Base-by-base conservation (phyloP, 495 filamentous ascomycete genomes). In the Neurospora sp. region DNA sequence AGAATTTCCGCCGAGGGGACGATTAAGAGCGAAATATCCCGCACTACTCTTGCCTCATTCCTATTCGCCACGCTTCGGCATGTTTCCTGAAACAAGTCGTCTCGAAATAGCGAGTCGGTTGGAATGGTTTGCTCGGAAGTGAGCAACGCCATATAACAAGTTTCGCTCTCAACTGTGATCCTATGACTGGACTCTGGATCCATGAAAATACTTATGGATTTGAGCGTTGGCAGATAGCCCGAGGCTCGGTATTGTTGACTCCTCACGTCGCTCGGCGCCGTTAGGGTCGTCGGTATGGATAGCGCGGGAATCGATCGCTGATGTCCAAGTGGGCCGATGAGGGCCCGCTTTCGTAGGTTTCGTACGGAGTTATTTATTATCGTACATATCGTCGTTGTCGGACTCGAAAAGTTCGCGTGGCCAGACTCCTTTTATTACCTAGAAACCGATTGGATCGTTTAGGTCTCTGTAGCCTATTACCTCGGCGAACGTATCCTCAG, bases 171-270 rank as follows among this genome's bases (percentile, higher is more conserved):
- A 37, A 77, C 27, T 2, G 75, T 75, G 61, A 84, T 79, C 61
- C 74, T 77, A 12, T 77, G 40, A 6, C 79, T 53, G 7, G 72
- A 82, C 70, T 81, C 71, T 22, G 22, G 22, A 5, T 69, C 16
- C 82, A 85, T 84, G 69, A 79, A 86, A 74, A 79, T 81, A n/a
- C 80, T 79, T 59, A 81, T 81, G n/a, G 77, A 78, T 8, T 39
- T 72, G 71, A 85, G 82, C 10, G 81, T 31, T 5, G 61, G 75
- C 16, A 70, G 45, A 71, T 84, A 86, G 16, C 75, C 72, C 48
- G 75, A 68, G 73, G 79, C 73, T 71, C 71, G 40, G 71, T 87
- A 86, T 48, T 70, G 76, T 12, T 75, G 73, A 75, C 82, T 84
- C 72, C 84, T 83, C 65, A 82, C 73, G 14, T 71, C 59, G 31